Conservation (phyloP, 257 asterid genomes). For the Salvia splendens region DNA sequence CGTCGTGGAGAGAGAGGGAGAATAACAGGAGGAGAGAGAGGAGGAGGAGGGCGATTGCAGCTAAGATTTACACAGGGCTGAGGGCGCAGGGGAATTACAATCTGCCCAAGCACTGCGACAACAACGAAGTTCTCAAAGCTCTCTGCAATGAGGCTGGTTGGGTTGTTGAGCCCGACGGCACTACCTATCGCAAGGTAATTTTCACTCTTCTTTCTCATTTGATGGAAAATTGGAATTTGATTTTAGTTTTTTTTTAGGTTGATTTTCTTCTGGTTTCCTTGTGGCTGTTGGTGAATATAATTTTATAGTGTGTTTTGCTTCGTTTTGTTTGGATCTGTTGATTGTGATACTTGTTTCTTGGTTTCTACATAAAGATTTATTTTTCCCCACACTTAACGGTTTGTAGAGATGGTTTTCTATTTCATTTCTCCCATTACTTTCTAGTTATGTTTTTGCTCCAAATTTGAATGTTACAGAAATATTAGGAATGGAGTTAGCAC, state of each 20-base stretch:
- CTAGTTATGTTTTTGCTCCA: not conserved
- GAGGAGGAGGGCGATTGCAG: slow-evolving; percentile 92
- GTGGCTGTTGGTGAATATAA: not conserved
- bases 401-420: not conserved
- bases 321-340: slow-evolving; percentile 52
- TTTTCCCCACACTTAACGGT: not conserved
- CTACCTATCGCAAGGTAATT: slow-evolving; percentile 88
- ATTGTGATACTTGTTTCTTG: not conserved
- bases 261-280: not conserved
- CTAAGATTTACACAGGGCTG: slow-evolving; percentile 83
- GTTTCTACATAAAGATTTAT: not conserved
- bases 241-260: no score
- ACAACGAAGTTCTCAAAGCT: slow-evolving; percentile 92
- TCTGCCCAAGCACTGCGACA: slow-evolving; percentile 93
- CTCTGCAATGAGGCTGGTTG: slow-evolving; percentile 97
- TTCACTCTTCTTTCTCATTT: not conserved
- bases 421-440: not conserved
- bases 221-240: not conserved
- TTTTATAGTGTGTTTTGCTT: not conserved
- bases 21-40: slow-evolving; percentile 95
- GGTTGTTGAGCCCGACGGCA: slow-evolving; percentile 94
- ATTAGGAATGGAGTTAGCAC: slow-evolving; percentile 7
- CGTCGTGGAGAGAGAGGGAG: slow-evolving; percentile 96
- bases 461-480: not conserved
- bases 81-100: slow-evolving; percentile 95